Conservation (phyloP, 768 basidiomycete genomes). For the button mushroom (Agaricus bisporus) region DNA sequence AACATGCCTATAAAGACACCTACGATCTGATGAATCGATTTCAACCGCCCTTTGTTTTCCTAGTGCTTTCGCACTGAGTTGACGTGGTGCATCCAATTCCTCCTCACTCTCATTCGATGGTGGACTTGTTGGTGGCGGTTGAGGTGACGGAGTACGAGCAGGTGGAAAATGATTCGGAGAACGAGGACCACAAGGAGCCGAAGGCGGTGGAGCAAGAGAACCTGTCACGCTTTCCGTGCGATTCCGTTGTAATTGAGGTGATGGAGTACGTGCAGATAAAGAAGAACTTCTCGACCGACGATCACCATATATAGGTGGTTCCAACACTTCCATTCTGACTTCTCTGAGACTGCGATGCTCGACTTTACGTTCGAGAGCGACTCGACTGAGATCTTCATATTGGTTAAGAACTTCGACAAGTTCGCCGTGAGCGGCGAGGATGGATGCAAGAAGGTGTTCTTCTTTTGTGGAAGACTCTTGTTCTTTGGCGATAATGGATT, state of each 20-base stretch:
- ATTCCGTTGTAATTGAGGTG: slow-evolving; percentile 14
- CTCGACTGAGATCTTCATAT: slow-evolving; percentile 71
- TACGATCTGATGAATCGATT: slow-evolving; percentile 36
- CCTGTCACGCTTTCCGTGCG: slow-evolving; percentile 16
- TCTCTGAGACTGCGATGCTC: slow-evolving; percentile 71
- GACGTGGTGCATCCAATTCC: slow-evolving; percentile 34
- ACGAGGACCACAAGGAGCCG: slow-evolving; percentile 69
- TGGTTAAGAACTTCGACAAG: slow-evolving; percentile 62
- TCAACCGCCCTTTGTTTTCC: slow-evolving; percentile 73
- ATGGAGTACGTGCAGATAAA: slow-evolving; percentile 31
- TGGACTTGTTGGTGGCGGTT: slow-evolving; percentile 14
- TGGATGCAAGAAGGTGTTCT: slow-evolving; percentile 65
- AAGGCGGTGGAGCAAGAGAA: slow-evolving; percentile 57
- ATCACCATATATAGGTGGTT: slow-evolving; percentile 28
- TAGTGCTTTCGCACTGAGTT: slow-evolving; percentile 82
- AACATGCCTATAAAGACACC: slow-evolving; percentile 23
- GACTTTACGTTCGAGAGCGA: slow-evolving; percentile 57
- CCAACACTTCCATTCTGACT: slow-evolving; percentile 54
- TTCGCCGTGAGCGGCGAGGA: slow-evolving; percentile 71
- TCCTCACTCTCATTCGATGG: background rate
- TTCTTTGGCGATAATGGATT: slow-evolving; percentile 31
- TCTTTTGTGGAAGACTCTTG: slow-evolving; percentile 57
- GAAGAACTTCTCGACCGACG: slow-evolving; percentile 39
- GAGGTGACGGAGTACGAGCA: slow-evolving; percentile 71
- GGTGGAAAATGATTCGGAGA: slow-evolving; percentile 42